Conservation (phyloP, 768 basidiomycete genomes). For the Tricholoma bakamatsutake region DNA sequence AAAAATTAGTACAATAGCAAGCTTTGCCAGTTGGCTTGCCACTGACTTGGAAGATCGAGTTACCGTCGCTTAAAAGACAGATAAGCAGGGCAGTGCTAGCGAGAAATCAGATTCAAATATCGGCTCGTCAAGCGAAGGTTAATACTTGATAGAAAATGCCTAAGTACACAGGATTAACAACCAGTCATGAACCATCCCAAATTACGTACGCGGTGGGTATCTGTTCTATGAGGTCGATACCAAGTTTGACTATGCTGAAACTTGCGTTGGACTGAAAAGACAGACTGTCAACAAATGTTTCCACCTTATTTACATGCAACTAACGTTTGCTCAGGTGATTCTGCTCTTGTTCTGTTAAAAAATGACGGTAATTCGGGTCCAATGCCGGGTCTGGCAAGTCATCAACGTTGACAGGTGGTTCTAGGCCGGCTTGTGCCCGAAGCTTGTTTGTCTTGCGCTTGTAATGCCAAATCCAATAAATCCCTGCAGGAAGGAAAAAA, state of each 20-base stretch:
- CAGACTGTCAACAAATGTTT: constrained; percentile 1
- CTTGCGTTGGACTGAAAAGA: constrained; percentile 54
- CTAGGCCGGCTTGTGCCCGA: constrained; percentile 57
- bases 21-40: not conserved
- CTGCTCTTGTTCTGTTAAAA: constrained; percentile 61
- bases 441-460: constrained; percentile 55
- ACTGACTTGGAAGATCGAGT: constrained; percentile 73
- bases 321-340: constrained; percentile 58
- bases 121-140: not conserved
- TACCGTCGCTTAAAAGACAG: constrained; percentile 66
- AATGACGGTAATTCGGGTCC: constrained; percentile 66
- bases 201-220: constrained; percentile 61
- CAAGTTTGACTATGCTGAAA: constrained; percentile 73
- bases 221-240: constrained; percentile 83
- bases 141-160: constrained; percentile 68
- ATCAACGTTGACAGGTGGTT: constrained; percentile 65
- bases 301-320: constrained; percentile 17
- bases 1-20: not conserved
- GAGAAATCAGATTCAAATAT: not conserved
- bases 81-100: constrained; percentile 63
- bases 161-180: constrained; percentile 19
- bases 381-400: constrained; percentile 77
- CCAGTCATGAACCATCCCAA: not conserved
- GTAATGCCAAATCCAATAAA: constrained; percentile 69
- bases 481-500: constrained; percentile 39